These are phyloP conservation scores for Sarocladium oryzae DNA, from an alignment of 2,329 filamentous ascomycete genomes.

Conservation along the genomic window DNA sequence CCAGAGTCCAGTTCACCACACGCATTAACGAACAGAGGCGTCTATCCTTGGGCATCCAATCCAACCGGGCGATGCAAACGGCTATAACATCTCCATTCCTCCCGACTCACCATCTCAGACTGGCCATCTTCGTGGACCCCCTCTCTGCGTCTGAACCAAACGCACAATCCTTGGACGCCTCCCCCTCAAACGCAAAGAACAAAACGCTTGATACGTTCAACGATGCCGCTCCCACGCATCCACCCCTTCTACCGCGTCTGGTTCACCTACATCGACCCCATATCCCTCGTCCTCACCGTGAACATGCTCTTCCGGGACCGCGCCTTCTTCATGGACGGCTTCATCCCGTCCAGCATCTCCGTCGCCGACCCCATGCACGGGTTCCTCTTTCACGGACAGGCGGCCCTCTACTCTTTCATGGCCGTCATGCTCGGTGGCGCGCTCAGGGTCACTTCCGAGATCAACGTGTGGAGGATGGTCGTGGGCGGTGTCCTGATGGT, in stretches of 20 bases:
- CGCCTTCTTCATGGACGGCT: constrained; percentile 15
- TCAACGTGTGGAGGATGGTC: constrained; percentile 18
- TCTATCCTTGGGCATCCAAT: too few species aligned
- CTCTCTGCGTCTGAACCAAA: too few species aligned
- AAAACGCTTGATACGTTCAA: not conserved
- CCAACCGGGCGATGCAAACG: too few species aligned
- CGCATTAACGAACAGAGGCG: too few species aligned
- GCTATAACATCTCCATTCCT: too few species aligned
- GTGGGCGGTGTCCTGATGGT: constrained; percentile 14
- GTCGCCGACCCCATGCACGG: constrained; percentile 15
- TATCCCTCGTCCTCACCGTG: constrained; percentile 13
- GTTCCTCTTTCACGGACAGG: constrained; percentile 19
- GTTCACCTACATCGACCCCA: constrained; percentile 18
- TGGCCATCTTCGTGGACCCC: too few species aligned
- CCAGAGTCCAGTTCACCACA: too few species aligned
- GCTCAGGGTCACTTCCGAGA: constrained; percentile 13
- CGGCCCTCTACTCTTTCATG: constrained; percentile 15
- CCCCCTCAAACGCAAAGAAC: too few species aligned
- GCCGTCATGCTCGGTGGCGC: constrained; percentile 12
- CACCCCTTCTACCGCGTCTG: constrained; percentile 18
- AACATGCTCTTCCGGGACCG: constrained; percentile 13
- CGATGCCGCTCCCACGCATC: constrained; percentile 10
- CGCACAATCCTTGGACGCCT: too few species aligned
- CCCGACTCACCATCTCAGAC: too few species aligned
- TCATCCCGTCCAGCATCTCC: constrained; percentile 14